phyloP scores from a whole-genome alignment of 1,284 basidiomycete species.

The Pisolithus thermaeus region DNA sequence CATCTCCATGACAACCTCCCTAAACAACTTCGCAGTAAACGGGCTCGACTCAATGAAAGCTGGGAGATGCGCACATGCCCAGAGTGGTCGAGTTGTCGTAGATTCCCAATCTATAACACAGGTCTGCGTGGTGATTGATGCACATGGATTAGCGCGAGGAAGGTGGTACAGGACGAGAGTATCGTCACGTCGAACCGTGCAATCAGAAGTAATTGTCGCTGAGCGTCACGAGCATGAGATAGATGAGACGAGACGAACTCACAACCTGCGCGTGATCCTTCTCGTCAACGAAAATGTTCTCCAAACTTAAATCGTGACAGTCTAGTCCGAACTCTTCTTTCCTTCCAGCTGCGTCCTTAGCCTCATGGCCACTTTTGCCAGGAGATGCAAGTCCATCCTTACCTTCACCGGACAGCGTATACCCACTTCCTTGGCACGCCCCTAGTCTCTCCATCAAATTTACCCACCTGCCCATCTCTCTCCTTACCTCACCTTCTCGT shows the following conservation, averaged over 20 bases:
- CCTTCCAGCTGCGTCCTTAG: constrained; percentile 11
- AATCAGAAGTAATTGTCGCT: not conserved
- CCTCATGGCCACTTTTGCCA: constrained; percentile 15
- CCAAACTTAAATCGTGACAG: constrained; percentile 72
- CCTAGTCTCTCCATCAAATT: constrained; percentile 56
- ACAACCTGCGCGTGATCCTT: constrained; percentile 64
- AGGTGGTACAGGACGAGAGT: not conserved
- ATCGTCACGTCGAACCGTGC: not conserved
- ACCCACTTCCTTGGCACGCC: constrained; percentile 17
- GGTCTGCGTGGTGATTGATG: constrained; percentile 41
- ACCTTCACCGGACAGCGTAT: constrained; percentile 14
- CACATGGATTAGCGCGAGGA: not conserved
- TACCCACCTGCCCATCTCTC: constrained; percentile 67
- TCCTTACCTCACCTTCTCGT: constrained; percentile 54
- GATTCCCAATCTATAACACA: constrained; percentile 85
- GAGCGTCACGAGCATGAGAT: not conserved
- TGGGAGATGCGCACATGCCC: constrained; percentile 75
- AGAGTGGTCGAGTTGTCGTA: constrained; percentile 73
- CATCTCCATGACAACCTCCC: constrained; percentile 46
- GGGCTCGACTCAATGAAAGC: constrained; percentile 71
- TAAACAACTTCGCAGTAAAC: constrained; percentile 65
- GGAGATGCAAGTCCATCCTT: constrained; percentile 9
- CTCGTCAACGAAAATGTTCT: constrained; percentile 76
- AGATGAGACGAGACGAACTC: not conserved
- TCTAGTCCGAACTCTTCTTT: constrained; percentile 65